A percentile compares a stretch with the other conserved stretches of the same genome.
These are phyloP conservation scores for Aspergillus candidus DNA, from an alignment of 2,329 filamentous ascomycete species.

Conservation along the genomic window DNA sequence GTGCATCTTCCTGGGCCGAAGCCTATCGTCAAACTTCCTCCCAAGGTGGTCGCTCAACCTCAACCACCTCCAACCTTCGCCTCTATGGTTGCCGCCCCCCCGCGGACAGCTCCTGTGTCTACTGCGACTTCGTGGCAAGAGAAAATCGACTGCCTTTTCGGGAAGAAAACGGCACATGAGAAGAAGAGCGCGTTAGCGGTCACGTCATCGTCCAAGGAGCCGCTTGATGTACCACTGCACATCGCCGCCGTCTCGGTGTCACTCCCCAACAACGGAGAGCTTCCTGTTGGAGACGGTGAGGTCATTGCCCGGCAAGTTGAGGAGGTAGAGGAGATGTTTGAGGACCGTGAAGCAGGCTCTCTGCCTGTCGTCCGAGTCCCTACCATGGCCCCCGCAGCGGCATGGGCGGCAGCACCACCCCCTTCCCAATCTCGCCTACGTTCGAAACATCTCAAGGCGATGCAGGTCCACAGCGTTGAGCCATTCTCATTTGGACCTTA, in stretches of 20 bases:
- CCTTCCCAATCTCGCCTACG: conserved; percentile 30
- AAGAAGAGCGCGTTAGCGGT: conserved; percentile 55
- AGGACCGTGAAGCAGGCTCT: conserved; percentile 74
- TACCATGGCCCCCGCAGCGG: conserved; percentile 53
- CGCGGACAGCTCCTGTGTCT: conserved; percentile 39
- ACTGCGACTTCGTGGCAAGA: conserved; percentile 64
- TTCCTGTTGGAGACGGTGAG: conserved; percentile 39
- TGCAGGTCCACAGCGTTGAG: conserved; percentile 48
- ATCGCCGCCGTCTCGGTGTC: conserved; percentile 62
- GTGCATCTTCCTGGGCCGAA: conserved; percentile 56
- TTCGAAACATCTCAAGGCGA: conserved; percentile 48
- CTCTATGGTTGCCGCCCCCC: conserved; percentile 35
- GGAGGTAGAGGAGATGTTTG: conserved; percentile 73
- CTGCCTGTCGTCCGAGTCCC: conserved; percentile 67
- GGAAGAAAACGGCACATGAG: conserved; percentile 50
- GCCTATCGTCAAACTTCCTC: conserved; percentile 76
- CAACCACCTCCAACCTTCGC: conserved; percentile 43
- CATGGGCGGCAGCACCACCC: conserved; percentile 54
- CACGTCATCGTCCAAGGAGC: conserved; percentile 61
- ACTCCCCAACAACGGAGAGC: conserved; percentile 47
- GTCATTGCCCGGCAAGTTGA: conserved; percentile 62
- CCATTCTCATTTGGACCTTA: conserved; percentile 36
- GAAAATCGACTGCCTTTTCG: conserved; percentile 70
- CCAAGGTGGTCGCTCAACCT: conserved; percentile 43
- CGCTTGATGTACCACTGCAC: conserved; percentile 53